These are phyloP conservation scores for Aspergillus ellipticus DNA, from an alignment of 495 filamentous ascomycete species.

Conservation along the genomic window DNA sequence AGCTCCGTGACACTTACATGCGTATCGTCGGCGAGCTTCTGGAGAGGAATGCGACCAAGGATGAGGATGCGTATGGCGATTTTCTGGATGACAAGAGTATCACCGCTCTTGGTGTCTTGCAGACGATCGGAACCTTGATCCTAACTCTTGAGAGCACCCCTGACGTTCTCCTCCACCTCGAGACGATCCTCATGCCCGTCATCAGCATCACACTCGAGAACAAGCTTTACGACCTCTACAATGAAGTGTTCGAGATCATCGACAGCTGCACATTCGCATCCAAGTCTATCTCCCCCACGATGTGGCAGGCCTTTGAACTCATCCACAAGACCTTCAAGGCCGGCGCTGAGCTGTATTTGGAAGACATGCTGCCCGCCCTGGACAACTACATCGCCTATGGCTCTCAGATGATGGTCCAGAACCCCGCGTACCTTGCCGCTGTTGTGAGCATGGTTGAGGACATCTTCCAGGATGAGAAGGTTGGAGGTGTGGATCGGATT, in stretches of 20 bases:
- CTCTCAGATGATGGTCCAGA: conserved; percentile 70
- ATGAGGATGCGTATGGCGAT: conserved; percentile 77
- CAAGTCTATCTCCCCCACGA: conserved; percentile 88
- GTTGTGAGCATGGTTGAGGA: conserved; percentile 78
- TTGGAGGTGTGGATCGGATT: conserved; percentile 91
- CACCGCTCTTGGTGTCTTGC: conserved; percentile 90
- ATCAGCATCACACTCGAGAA: conserved; percentile 95
- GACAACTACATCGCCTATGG: conserved; percentile 97
- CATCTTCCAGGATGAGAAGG: conserved; percentile 78
- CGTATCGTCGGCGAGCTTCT: conserved; percentile 88
- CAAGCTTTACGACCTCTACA: conserved; percentile 95
- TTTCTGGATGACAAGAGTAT: conserved; percentile 98
- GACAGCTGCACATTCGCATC: conserved; percentile 99
- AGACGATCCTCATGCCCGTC: conserved; percentile 94
- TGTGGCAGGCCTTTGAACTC: conserved; percentile 97
- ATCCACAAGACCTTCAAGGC: conserved; percentile 97
- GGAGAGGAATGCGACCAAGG: conserved; percentile 71
- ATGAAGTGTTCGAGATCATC: conserved; percentile 98
- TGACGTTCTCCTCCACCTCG: conserved; percentile 87
- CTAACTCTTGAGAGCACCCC: conserved; percentile 95
- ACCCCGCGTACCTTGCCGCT: conserved; percentile 79
- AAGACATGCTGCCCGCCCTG: conserved; percentile 96
- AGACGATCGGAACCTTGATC: conserved; percentile 96
- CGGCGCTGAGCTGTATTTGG: conserved; percentile 94
- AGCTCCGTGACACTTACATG: conserved; percentile 93